Base-by-base conservation (phyloP, 163 green algal species). In the Chlorella variabilis region DNA sequence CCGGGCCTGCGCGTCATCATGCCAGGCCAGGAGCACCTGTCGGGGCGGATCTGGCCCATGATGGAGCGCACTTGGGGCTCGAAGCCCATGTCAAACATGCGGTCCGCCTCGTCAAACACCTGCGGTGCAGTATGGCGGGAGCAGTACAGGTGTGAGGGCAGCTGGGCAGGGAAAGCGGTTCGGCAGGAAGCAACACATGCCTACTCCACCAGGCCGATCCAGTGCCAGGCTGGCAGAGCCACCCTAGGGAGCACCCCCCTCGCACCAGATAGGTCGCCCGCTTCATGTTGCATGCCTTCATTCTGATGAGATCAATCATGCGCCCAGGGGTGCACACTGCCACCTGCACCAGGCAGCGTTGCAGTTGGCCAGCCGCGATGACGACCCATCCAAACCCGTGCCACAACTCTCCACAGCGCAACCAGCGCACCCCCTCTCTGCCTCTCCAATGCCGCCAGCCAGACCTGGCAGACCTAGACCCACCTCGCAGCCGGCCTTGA, bases 31-130 rank as follows among this genome's bases (percentile, higher is more conserved):
- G 45, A 41, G 23, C 48, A 81, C 63, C 95, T 87, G 79, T 98
- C 94, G 1, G 95, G 96, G 5, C 95, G 86, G 71, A 98, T 96
- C 90, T 97, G 93, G 27, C 83, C 86, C 8, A 96, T 78, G 74
- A 98, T 92, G 39, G 89, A 93, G 29, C 83, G 62, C 42, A 98
- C 92, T 91, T 99, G 95, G 0, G 95, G 95, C 85, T 99, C 96
- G 76, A 99, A 99, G 13, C 96, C 96, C 93, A 99, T 98, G 87
- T 99, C 96, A 80, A 99, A 90, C 97, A 99, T 99, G 80, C 96
- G 89, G 71, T 99, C 96, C 11, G 96, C 96, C 89, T 99, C 96
- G 84, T 99, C 96, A 77, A 99, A 90, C 62, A 98, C 94, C 77
- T 81, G 71, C n/a, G 27, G 41, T 27, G 34, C 29, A 48, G 29